A percentile compares a stretch with the other conserved stretches of the same genome.
These are phyloP conservation scores for Arthromyces matolae DNA, from an alignment of 768 basidiomycete species.

Conservation along the genomic window DNA sequence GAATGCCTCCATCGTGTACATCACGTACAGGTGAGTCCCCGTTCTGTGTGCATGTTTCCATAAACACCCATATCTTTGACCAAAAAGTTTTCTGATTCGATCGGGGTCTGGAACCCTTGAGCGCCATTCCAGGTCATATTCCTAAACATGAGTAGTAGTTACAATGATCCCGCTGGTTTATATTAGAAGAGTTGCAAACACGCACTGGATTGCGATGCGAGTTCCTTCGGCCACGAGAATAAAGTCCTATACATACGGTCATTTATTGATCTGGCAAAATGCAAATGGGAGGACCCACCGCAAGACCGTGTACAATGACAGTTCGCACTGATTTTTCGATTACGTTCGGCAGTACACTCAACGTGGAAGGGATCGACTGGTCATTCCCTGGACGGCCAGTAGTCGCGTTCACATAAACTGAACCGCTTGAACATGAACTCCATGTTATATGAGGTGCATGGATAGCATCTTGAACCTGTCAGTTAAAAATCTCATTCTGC, in stretches of 20 bases:
- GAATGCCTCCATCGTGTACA: neutral
- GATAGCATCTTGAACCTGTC: constrained; percentile 50
- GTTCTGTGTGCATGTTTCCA: constrained; percentile 59
- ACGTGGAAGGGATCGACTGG: constrained; percentile 51
- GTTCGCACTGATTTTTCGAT: constrained; percentile 65
- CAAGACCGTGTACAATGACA: constrained; percentile 66
- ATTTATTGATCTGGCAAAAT: neutral
- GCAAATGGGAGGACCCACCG: constrained; percentile 36
- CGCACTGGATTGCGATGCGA: constrained; percentile 52
- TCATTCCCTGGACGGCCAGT: constrained; percentile 40
- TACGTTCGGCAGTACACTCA: constrained; percentile 63
- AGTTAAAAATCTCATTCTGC: too few species aligned
- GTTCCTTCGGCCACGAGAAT: constrained; percentile 44
- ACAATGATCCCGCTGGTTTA: neutral
- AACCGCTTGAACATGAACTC: constrained; percentile 46
- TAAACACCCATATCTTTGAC: constrained; percentile 62
- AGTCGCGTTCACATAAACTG: constrained; percentile 49
- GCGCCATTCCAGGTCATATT: constrained; percentile 52
- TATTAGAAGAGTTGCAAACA: constrained; percentile 2
- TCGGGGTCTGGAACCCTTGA: constrained; percentile 68
- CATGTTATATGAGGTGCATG: constrained; percentile 65
- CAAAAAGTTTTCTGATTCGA: constrained; percentile 54
- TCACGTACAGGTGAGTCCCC: constrained; percentile 57
- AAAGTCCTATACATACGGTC: constrained; percentile 29
- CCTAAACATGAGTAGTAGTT: constrained; percentile 17